Conservation (phyloP, 805 yeast species). For the Tetrapisispora pingtungensis region DNA sequence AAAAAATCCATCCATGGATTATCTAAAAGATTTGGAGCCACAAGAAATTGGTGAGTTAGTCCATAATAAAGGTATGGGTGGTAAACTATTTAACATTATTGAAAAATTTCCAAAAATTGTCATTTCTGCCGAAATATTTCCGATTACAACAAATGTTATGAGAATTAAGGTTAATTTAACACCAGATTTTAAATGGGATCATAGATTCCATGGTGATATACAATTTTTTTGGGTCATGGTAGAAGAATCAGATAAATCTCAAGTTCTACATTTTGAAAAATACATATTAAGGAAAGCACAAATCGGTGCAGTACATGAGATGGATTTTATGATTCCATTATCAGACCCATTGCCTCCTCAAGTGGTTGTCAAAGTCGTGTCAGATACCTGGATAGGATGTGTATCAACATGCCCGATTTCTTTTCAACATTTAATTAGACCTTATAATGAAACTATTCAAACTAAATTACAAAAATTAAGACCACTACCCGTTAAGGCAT, state of each 20-base stretch:
- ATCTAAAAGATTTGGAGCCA: slow-evolving; percentile 59
- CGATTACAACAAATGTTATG: slow-evolving; percentile 80
- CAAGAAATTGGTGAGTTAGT: slow-evolving; percentile 83
- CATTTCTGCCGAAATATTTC: slow-evolving; percentile 76
- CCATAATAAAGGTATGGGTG: slow-evolving; percentile 71
- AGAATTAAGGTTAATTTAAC: slow-evolving; percentile 60
- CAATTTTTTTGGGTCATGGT: slow-evolving; percentile 90
- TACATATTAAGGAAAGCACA: slow-evolving; percentile 56
- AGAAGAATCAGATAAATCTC: slow-evolving; percentile 69
- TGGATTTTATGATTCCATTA: slow-evolving; percentile 89
- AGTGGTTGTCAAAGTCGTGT: slow-evolving; percentile 63
- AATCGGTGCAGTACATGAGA: slow-evolving; percentile 46
- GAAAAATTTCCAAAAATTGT: slow-evolving; percentile 66
- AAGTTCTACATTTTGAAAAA: slow-evolving; percentile 73
- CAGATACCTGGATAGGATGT: slow-evolving; percentile 86
- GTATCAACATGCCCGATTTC: slow-evolving; percentile 70
- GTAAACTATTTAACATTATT: slow-evolving; percentile 45
- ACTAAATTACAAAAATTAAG: slow-evolving; percentile 72
- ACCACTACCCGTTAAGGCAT: slow-evolving; percentile 77
- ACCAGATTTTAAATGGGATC: slow-evolving; percentile 84
- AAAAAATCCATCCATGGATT: slow-evolving; percentile 60
- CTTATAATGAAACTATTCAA: slow-evolving; percentile 75
- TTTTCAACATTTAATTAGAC: slow-evolving; percentile 81
- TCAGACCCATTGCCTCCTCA: slow-evolving; percentile 88
- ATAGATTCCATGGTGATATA: slow-evolving; percentile 65